These are phyloP conservation scores for Coniochaeta sp. DNA, from an alignment of 2,329 filamentous ascomycete species.

Conservation along the genomic window DNA sequence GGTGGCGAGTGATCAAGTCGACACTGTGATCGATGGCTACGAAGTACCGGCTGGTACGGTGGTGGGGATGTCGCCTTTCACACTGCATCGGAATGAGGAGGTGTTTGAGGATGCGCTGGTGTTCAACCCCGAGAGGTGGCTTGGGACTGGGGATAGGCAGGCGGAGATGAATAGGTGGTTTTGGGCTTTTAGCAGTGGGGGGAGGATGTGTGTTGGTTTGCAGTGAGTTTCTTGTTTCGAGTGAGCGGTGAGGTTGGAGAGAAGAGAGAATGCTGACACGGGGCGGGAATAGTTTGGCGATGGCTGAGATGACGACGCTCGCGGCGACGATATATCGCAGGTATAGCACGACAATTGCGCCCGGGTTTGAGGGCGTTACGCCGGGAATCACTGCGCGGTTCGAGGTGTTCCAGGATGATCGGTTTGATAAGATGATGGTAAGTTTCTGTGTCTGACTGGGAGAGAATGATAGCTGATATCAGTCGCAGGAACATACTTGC, in stretches of 20 bases:
- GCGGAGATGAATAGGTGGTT: slow-evolving; percentile 13
- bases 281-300: slow-evolving; percentile 30
- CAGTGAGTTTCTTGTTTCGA: too few species aligned
- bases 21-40: slow-evolving; percentile 19
- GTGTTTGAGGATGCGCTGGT: slow-evolving; percentile 15
- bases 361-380: slow-evolving; percentile 20
- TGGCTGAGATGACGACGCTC: slow-evolving; percentile 42
- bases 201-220: slow-evolving; percentile 13
- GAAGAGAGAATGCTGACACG: too few species aligned
- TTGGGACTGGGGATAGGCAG: slow-evolving; percentile 7
- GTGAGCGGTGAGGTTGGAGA: too few species aligned
- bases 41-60: slow-evolving; percentile 14
- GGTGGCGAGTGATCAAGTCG: slow-evolving; percentile 23
- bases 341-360: slow-evolving; percentile 27
- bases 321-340: slow-evolving; percentile 34
- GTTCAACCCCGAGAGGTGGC: slow-evolving; percentile 19
- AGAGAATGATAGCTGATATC: background rate
- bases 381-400: slow-evolving; percentile 33
- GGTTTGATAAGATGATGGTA: background rate
- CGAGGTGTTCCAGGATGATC: slow-evolving; percentile 31
- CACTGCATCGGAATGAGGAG: slow-evolving; percentile 17
- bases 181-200: slow-evolving; percentile 14
- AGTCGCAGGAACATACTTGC: background rate
- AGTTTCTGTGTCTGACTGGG: background rate
- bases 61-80: slow-evolving; percentile 17